A percentile compares a stretch with the other conserved stretches of the same genome.
Conservation (phyloP, 179 eudicot species). For the Pouteria campechiana region DNA sequence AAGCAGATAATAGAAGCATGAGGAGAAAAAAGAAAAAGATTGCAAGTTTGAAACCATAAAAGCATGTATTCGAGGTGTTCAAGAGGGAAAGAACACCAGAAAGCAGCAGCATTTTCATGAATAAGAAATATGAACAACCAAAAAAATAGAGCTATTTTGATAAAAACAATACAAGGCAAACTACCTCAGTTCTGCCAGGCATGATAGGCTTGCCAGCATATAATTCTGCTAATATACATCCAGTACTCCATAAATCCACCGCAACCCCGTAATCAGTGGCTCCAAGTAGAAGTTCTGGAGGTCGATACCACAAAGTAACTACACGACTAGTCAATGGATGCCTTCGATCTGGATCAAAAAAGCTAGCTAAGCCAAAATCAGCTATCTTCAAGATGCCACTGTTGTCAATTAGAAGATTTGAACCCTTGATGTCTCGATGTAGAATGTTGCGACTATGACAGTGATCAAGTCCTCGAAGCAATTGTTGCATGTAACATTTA, state of each 20-base stretch:
- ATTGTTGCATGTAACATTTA: slow-evolving; percentile 85
- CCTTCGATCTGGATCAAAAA: slow-evolving; percentile 31
- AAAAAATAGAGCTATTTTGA: too few species aligned
- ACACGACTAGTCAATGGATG: slow-evolving; percentile 75
- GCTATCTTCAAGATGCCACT: slow-evolving; percentile 77
- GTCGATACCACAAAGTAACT: slow-evolving; percentile 92
- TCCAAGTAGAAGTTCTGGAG: slow-evolving; percentile 86
- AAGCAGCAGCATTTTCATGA: too few species aligned
- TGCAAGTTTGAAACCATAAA: background rate
- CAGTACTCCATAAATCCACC: slow-evolving; percentile 76
- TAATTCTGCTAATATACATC: slow-evolving; percentile 85
- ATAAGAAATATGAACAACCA: too few species aligned
- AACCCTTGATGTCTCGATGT: slow-evolving; percentile 93
- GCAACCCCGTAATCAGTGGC: slow-evolving; percentile 57
- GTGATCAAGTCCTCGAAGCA: slow-evolving; percentile 71
- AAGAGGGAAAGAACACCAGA: too few species aligned
- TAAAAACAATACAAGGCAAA: too few species aligned
- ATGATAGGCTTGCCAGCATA: slow-evolving; percentile 70
- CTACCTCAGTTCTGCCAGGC: slow-evolving; percentile 95
- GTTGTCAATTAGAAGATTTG: slow-evolving; percentile 72
- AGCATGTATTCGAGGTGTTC: too few species aligned
- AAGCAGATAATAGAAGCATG: background rate
- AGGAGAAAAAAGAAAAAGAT: background rate
- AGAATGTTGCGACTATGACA: slow-evolving; percentile 71
- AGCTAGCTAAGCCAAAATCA: slow-evolving; percentile 77